Base-by-base conservation (phyloP, 2,329 filamentous ascomycete species). In the Endoconidiophora polonica region DNA sequence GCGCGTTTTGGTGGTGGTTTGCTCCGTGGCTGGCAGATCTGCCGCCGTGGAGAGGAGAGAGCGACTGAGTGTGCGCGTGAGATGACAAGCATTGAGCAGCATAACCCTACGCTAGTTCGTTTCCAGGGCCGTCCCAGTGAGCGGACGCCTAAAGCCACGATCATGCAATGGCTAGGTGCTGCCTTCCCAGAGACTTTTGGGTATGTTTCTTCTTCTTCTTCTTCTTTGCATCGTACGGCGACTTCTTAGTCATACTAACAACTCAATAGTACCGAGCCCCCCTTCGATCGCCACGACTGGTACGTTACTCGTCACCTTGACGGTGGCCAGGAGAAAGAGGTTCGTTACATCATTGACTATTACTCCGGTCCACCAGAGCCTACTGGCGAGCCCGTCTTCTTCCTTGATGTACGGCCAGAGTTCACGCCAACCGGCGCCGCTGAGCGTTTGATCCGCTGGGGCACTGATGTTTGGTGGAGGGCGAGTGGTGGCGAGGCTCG, bases 211-310 rank as follows among this genome's bases (percentile, higher is more conserved):
- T 14, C 9, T 26, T 12, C 10, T 16, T 7, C 33, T 9, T 18
- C 37, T 37, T 24, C 48, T 12, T 48, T 12, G 7, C 16, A 39
- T 20, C 57, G 40, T 16, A 5, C 24, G 33, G 26, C 4, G n/a
- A 10, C 6, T 20, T 16, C 20, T 36, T 50, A 6, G 43, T 22
- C n/a, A 50, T n/a, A 24, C 57, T 63, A 51, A 58, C 26, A 47
- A n/a, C 42, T 26, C 55, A 24, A 7, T 33, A 86, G 82, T 4
- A 80, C 81, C 5, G 81, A 86, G 48, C 83, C 86, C 9, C 91
- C 91, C 1, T 98, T 98, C 59, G 91, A 98, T 65, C 79, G 91
- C 54, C 91, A 98, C 63, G 91, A 98, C 63, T 98, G 91, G 91
- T 96, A 82, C 61, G 84, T 98, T 40, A 75, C 84, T 56, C 75